Conservation (phyloP, 805 yeast genomes). For the Kluyveromyces wickerhamii region DNA sequence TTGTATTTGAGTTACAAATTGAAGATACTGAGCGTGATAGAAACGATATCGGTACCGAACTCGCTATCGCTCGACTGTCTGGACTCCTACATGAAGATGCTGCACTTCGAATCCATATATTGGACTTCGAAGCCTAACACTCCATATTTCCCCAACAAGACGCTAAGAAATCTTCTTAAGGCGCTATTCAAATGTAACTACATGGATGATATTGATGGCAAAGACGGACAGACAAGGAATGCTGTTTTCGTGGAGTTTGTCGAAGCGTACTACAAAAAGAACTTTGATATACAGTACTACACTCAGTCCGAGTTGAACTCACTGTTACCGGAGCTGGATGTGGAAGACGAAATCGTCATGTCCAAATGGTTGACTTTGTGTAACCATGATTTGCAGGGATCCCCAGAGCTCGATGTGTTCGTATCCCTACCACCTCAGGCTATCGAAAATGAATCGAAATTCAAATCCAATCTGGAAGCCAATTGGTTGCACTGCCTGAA, state of each 20-base stretch:
- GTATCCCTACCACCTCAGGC: conserved; percentile 41
- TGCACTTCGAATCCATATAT: conserved; percentile 47
- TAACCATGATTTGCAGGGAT: conserved; percentile 24
- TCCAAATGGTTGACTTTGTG: conserved; percentile 34
- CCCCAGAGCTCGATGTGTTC: conserved; percentile 32
- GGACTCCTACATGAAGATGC: conserved; percentile 48
- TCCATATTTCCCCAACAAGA: conserved; percentile 53
- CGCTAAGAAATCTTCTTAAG: conserved; percentile 37
- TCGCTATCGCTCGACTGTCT: conserved; percentile 45
- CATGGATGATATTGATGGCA: conserved; percentile 37
- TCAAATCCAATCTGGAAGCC: conserved; percentile 60
- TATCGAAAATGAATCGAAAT: conserved; percentile 35
- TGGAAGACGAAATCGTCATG: conserved; percentile 15
- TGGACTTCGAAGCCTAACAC: conserved; percentile 45
- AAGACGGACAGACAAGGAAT: conserved; percentile 35
- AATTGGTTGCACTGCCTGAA: conserved; percentile 54
- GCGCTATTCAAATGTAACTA: conserved; percentile 32
- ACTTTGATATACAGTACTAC: conserved; percentile 74
- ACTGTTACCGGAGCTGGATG: conserved; percentile 22
- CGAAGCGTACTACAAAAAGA: conserved; percentile 43
- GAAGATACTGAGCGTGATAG: conserved; percentile 36
- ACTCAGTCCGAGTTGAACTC: conserved; percentile 46
- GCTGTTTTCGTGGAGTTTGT: conserved; percentile 48
- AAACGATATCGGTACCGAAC: conserved; percentile 32
- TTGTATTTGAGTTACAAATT: conserved; percentile 49